phyloP scores from a whole-genome alignment of 228 moss, liverwort and hornwort species.

The Sphagnum fallax region DNA sequence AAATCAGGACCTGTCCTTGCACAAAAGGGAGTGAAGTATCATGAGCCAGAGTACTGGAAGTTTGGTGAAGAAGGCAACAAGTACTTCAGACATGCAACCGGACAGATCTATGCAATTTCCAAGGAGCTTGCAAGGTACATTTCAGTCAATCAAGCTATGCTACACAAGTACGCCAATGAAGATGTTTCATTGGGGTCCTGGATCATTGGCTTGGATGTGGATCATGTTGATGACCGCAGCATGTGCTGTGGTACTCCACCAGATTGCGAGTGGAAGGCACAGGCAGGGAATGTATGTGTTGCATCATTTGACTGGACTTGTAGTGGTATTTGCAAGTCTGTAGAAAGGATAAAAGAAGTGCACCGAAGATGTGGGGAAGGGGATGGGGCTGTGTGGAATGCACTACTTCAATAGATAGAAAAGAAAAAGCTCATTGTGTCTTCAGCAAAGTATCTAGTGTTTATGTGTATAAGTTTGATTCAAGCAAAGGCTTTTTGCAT shows the following conservation, averaged over 20 bases:
- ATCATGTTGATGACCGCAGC: constrained; percentile 93
- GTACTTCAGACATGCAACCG: constrained; percentile 95
- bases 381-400: constrained; percentile 78
- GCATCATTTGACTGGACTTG: constrained; percentile 98
- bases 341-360: constrained; percentile 87
- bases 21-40: constrained; percentile 95
- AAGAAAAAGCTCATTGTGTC: not conserved
- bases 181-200: constrained; percentile 95
- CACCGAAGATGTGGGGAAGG: constrained; percentile 90
- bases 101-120: constrained; percentile 92
- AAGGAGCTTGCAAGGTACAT: constrained; percentile 83
- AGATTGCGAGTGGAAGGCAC: constrained; percentile 99
- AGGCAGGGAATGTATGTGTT: constrained; percentile 90
- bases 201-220: constrained; percentile 97
- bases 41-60: constrained; percentile 99
- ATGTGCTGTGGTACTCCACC: constrained; percentile 99
- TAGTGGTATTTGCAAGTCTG: constrained; percentile 94
- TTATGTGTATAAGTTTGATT: too few relatives aligned
- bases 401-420: constrained; percentile 28
- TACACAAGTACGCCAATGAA: constrained; percentile 91
- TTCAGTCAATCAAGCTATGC: constrained; percentile 64
- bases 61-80: constrained; percentile 98
- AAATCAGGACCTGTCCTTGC: constrained; percentile 97
- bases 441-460: too few relatives aligned
- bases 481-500: constrained; percentile 3